Evolutionary conservation across 1,139 yeast genomes (phyloP).

Genomic region (Scheffersomyces titani): DNA sequence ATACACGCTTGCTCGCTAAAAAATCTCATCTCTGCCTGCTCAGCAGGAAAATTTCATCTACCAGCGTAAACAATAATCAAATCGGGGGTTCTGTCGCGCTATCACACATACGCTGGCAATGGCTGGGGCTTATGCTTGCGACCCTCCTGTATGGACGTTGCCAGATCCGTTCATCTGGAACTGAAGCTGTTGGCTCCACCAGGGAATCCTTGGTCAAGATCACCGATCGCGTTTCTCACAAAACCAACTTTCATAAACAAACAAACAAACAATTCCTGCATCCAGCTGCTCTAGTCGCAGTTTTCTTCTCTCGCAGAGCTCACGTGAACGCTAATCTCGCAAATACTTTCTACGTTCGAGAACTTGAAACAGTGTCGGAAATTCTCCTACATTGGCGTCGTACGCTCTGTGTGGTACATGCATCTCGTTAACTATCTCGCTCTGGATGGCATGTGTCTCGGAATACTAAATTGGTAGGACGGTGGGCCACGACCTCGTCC

Average conservation of each 20-base stretch:
- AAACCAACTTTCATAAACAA: not conserved
- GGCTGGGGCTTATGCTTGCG: not conserved
- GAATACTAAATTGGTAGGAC: no score
- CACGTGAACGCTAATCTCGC: not conserved
- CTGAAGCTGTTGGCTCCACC: not conserved
- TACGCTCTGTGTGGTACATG: no score
- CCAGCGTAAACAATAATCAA: not conserved
- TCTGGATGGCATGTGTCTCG: no score
- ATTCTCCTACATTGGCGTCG: no score
- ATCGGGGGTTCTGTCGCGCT: not conserved
- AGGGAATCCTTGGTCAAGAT: not conserved
- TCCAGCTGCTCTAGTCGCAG: not conserved
- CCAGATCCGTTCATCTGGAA: not conserved
- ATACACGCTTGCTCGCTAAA: not conserved
- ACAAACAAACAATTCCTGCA: not conserved
- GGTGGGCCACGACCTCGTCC: no score
- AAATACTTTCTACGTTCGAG: no score
- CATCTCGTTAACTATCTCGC: no score
- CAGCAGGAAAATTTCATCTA: not conserved
- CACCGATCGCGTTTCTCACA: not conserved
- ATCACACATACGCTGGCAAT: not conserved
- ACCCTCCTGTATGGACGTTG: not conserved
- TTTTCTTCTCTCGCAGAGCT: not conserved
- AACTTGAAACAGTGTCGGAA: no score
- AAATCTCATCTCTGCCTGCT: not conserved